Evolutionary conservation across 1,284 basidiomycete genomes (phyloP).

Genomic region (Meira miltonrushii): DNA sequence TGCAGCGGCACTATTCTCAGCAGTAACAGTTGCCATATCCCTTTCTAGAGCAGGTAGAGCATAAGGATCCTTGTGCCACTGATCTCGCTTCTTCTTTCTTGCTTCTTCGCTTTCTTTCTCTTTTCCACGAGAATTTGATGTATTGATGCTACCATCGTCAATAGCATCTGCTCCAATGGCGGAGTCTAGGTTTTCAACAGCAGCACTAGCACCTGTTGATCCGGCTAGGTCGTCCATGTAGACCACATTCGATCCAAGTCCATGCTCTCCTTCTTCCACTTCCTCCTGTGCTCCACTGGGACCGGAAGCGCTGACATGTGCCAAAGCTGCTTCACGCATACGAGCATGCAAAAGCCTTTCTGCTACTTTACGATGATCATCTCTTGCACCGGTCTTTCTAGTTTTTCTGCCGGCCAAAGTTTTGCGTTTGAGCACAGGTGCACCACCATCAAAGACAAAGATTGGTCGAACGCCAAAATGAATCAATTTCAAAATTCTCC

Average conservation of each 20-base stretch:
- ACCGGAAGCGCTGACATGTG: conserved; percentile 56
- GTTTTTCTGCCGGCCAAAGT: conserved; percentile 57
- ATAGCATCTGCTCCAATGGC: neutral
- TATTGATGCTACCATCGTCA: conserved; percentile 33
- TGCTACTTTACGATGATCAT: conserved; percentile 54
- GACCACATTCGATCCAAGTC: conserved; percentile 57
- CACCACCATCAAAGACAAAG: conserved; percentile 83
- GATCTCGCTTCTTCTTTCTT: conserved; percentile 51
- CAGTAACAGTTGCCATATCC: conserved; percentile 26
- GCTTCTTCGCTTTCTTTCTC: conserved; percentile 1
- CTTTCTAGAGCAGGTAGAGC: conserved; percentile 44
- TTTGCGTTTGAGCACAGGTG: conserved; percentile 54
- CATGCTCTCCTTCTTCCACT: conserved; percentile 19
- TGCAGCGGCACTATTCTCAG: conserved; percentile 17
- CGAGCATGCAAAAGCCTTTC: conserved; percentile 90
- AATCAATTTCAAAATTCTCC: conserved; percentile 81
- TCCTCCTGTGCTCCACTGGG: neutral
- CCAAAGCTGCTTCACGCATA: conserved; percentile 81
- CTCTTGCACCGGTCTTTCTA: conserved; percentile 58
- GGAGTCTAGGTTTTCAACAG: neutral
- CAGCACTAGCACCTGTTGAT: neutral
- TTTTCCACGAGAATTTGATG: conserved; percentile 51
- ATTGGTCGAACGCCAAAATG: conserved; percentile 78
- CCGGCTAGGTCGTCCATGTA: conserved; percentile 32
- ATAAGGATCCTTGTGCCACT: conserved; percentile 49